Evolutionary conservation across 768 basidiomycete genomes (phyloP).

Genomic region (Trametes villosa): DNA sequence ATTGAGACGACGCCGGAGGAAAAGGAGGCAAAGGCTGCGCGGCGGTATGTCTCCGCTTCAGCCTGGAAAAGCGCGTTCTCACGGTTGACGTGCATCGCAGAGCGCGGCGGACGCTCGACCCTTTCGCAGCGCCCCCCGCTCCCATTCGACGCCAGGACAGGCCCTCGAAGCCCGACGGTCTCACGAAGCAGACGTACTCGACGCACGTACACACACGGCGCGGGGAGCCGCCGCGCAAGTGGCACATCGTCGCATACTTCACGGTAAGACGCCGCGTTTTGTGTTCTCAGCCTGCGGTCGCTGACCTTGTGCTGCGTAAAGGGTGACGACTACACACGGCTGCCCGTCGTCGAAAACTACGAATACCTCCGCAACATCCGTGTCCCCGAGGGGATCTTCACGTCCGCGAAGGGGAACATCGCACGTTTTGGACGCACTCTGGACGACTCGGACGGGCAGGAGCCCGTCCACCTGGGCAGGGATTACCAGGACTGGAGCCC

Average conservation of each 20-base stretch:
- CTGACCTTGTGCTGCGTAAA: conserved; percentile 31
- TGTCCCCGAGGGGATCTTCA: conserved; percentile 73
- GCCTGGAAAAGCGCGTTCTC: neutral
- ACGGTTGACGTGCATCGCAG: conserved; percentile 37
- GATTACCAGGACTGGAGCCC: conserved; percentile 29
- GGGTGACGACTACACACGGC: conserved; percentile 69
- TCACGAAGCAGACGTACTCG: conserved; percentile 86
- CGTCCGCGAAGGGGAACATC: conserved; percentile 59
- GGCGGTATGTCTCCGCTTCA: conserved; percentile 51
- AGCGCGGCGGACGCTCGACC: conserved; percentile 64
- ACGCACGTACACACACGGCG: conserved; percentile 72
- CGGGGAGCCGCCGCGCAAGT: conserved; percentile 63
- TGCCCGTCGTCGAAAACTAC: conserved; percentile 77
- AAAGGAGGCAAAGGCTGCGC: conserved; percentile 77
- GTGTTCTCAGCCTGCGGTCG: conserved; percentile 2
- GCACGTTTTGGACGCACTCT: conserved; percentile 32
- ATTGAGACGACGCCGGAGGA: conserved; percentile 81
- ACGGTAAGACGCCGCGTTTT: conserved; percentile 46
- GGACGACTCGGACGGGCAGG: conserved; percentile 32
- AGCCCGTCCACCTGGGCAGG: conserved; percentile 26
- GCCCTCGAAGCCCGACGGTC: conserved; percentile 77
- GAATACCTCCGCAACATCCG: conserved; percentile 70
- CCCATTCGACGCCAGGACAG: conserved; percentile 75
- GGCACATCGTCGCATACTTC: conserved; percentile 87
- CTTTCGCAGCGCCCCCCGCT: conserved; percentile 57